These are phyloP conservation scores for Mucor mucedo DNA, from an alignment of 371 early-diverging fungal species.

Conservation along the genomic window DNA sequence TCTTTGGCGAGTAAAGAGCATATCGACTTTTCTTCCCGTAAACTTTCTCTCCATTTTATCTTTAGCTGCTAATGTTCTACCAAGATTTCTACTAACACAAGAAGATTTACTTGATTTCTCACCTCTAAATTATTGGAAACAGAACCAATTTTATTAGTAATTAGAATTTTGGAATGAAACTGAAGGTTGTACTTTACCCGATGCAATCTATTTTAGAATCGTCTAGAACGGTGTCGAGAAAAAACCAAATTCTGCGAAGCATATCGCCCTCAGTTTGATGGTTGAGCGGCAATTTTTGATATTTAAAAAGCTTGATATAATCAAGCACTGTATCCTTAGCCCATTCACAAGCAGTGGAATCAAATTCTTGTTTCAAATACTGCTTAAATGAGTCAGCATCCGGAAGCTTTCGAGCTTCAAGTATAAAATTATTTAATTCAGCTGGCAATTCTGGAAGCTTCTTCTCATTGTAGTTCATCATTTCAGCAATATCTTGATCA, in stretches of 20 bases:
- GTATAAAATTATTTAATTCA: constrained; percentile 6
- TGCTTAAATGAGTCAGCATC: constrained; percentile 2
- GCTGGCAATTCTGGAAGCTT: constrained; percentile 2
- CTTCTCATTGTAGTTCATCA: constrained; percentile 7
- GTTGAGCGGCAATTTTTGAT: constrained; percentile 2
- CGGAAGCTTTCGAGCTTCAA: neutral
- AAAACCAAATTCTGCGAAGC: constrained; percentile 14
- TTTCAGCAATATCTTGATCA: constrained; percentile 13
- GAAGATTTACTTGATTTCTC: constrained; percentile 20
- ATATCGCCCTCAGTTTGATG: constrained; percentile 11
- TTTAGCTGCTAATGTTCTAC: constrained; percentile 16
- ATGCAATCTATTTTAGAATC: constrained; percentile 14
- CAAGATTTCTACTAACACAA: constrained; percentile 16
- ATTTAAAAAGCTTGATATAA: constrained; percentile 8
- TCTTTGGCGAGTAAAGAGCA: constrained; percentile 20
- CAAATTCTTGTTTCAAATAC: neutral
- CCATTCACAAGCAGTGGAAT: constrained; percentile 6
- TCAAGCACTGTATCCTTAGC: neutral
- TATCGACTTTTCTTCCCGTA: constrained; percentile 16
- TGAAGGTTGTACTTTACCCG: constrained; percentile 4
- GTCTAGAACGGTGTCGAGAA: constrained; percentile 17
- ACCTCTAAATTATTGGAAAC: constrained; percentile 22
- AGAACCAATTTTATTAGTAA: constrained; percentile 22
- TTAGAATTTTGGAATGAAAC: constrained; percentile 12
- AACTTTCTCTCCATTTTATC: constrained; percentile 19